These are phyloP conservation scores for Hibiscus trionum DNA, from an alignment of 345 rosid genomes.

Conservation along the genomic window DNA sequence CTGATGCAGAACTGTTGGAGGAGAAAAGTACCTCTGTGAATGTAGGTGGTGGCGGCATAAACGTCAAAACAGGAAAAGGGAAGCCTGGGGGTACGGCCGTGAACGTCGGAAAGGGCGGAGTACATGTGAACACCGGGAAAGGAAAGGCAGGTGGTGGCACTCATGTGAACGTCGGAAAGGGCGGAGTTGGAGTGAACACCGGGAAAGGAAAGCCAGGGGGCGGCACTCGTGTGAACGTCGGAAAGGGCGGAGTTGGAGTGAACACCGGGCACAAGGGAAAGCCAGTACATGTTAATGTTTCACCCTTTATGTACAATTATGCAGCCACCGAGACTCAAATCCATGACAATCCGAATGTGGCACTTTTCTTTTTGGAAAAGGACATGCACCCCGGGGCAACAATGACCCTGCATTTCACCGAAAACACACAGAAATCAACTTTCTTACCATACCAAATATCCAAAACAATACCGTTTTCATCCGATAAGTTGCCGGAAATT, in stretches of 20 bases:
- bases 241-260: conserved; percentile 66
- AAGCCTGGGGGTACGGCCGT: conserved; percentile 28
- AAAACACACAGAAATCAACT: conserved; percentile 31
- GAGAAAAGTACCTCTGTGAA: conserved; percentile 49
- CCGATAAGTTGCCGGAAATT: conserved; percentile 44
- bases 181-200: conserved; percentile 55
- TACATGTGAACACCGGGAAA: conserved; percentile 49
- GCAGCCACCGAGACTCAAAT: conserved; percentile 65
- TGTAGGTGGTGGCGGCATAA: conserved; percentile 31
- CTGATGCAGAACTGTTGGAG: conserved; percentile 39
- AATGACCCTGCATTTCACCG: conserved; percentile 54
- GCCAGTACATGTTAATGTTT: conserved; percentile 53
- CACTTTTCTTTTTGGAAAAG: conserved; percentile 81
- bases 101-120: conserved; percentile 46
- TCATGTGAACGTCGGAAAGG: conserved; percentile 44
- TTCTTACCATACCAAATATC: conserved; percentile 70
- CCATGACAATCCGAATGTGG: conserved; percentile 46
- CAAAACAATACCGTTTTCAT: conserved; percentile 55
- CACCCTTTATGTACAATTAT: conserved; percentile 23
- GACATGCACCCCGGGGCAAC: conserved; percentile 45
- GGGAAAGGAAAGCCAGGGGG: conserved; percentile 54
- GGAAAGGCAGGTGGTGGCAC: conserved; percentile 67
- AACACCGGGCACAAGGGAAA: conserved; percentile 51
- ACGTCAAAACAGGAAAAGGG: conserved; percentile 31
- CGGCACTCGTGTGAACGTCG: conserved; percentile 45